A percentile compares a stretch with the other conserved stretches of the same genome.
These are phyloP conservation scores for Vitis rupestris DNA, from an alignment of 164 flowering plant genomes.

Conservation along the genomic window DNA sequence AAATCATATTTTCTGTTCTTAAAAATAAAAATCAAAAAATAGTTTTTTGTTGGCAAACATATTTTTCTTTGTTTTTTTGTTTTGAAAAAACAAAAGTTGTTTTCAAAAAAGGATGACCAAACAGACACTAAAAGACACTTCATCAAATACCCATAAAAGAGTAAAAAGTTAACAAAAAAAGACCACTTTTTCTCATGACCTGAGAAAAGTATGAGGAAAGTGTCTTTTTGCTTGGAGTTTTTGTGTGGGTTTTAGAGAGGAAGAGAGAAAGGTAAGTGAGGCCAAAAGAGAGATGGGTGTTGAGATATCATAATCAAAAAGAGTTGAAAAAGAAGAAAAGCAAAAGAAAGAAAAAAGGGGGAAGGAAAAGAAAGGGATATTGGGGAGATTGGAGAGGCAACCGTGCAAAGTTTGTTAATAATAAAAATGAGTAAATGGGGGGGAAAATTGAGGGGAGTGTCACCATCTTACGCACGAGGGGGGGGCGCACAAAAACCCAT, in stretches of 20 bases:
- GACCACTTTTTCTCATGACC: too few species aligned
- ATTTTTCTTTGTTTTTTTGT: too few species aligned
- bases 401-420: slow-evolving; percentile 15
- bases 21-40: too few species aligned
- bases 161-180: too few species aligned
- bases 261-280: not conserved
- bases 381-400: not conserved
- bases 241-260: not conserved
- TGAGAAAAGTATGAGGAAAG: too few species aligned
- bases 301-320: slow-evolving; percentile 17
- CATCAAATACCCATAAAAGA: too few species aligned
- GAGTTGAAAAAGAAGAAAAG: not conserved
- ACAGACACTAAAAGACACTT: too few species aligned
- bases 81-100: too few species aligned
- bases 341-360: not conserved
- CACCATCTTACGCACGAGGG: slow-evolving; percentile 27
- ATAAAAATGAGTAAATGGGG: not conserved
- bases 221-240: too few species aligned
- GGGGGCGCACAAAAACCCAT: slow-evolving; percentile 16
- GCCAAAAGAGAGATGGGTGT: slow-evolving; percentile 3
- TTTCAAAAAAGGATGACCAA: too few species aligned
- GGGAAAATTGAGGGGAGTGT: slow-evolving; percentile 3
- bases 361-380: slow-evolving; percentile 3
- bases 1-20: too few species aligned
- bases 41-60: too few species aligned